Evolutionary conservation across 495 filamentous ascomycete genomes (phyloP).

Genomic region (Cenococcum geophilum): DNA sequence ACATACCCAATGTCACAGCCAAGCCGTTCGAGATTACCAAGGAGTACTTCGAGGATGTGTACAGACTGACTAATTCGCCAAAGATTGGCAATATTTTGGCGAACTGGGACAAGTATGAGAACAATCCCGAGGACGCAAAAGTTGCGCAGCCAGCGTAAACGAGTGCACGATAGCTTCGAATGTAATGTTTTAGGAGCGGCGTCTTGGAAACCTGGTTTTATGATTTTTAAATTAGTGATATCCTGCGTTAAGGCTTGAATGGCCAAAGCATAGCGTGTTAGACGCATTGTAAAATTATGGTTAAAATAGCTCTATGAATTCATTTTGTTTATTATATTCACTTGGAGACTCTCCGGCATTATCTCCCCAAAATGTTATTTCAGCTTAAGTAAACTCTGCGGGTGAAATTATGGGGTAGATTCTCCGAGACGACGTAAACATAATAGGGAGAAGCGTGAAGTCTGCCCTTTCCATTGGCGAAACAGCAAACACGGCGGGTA

Average conservation of each 20-base stretch:
- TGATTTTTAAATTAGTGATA: slow-evolving; percentile 11
- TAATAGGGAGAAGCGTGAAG: too few relatives aligned
- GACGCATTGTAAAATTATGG: neutral
- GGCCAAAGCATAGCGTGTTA: neutral
- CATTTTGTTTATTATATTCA: neutral
- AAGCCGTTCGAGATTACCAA: slow-evolving; percentile 91
- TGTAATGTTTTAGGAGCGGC: slow-evolving; percentile 3
- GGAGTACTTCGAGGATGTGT: slow-evolving; percentile 99
- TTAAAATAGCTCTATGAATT: neutral
- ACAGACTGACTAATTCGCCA: slow-evolving; percentile 84
- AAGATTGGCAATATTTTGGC: slow-evolving; percentile 84
- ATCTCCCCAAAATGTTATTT: too few relatives aligned
- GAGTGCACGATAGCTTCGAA: slow-evolving; percentile 12
- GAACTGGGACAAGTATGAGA: slow-evolving; percentile 70
- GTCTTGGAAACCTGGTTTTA: slow-evolving; percentile 5
- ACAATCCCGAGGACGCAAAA: slow-evolving; percentile 35
- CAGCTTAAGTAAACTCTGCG: too few relatives aligned
- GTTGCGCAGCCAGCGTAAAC: slow-evolving; percentile 14
- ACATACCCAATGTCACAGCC: slow-evolving; percentile 97
- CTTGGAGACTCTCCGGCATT: too few relatives aligned
- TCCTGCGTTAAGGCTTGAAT: slow-evolving; percentile 2
- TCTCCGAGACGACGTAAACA: too few relatives aligned
- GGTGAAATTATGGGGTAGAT: too few relatives aligned
- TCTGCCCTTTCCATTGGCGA: too few relatives aligned
- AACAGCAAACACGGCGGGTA: too few relatives aligned